Conservation (phyloP, 441 rosid species). For the Mallotus japonicus region DNA sequence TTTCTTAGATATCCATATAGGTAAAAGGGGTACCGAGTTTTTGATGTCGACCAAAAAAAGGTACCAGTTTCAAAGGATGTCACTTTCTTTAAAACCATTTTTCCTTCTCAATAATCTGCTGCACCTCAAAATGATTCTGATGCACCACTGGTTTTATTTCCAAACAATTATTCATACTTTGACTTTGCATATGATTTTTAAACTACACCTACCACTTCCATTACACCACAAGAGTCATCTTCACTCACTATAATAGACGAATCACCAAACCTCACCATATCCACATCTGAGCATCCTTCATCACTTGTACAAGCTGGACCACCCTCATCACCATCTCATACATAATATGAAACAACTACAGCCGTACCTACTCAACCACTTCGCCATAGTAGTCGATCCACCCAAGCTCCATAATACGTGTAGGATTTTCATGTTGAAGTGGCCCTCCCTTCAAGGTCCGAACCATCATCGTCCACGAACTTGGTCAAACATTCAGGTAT, state of each 20-base stretch:
- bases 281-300: too few relatives aligned
- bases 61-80: too few relatives aligned
- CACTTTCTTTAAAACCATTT: too few relatives aligned
- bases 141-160: not conserved
- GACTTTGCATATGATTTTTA: not conserved
- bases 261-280: too few relatives aligned
- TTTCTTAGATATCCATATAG: too few relatives aligned
- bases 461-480: not conserved
- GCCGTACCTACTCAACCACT: not conserved
- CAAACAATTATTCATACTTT: not conserved
- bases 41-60: not conserved
- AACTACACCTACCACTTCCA: too few relatives aligned
- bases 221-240: not conserved
- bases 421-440: not conserved
- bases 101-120: too few relatives aligned
- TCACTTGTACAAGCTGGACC: too few relatives aligned
- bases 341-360: too few relatives aligned
- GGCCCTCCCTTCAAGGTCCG: not conserved
- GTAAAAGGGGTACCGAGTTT: too few relatives aligned
- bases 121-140: not conserved
- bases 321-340: too few relatives aligned
- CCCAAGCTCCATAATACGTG: not conserved
- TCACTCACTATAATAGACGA: not conserved
- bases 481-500: not conserved
- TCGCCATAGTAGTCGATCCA: not conserved